Conservation (phyloP, 192 early-diverging fungal genomes). For the Umbelopsis isabellina region DNA sequence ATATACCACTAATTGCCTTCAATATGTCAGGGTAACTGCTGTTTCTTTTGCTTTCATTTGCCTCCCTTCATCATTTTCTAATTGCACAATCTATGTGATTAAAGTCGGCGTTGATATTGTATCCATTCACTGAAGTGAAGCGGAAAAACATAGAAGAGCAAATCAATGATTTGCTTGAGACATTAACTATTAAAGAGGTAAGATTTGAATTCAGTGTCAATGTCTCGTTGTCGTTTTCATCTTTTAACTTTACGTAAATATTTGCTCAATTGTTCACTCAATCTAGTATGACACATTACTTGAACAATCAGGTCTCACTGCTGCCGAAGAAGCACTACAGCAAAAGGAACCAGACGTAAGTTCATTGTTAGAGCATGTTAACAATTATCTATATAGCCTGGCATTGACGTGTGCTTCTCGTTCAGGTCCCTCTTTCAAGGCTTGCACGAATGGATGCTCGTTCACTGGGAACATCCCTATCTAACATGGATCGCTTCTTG, state of each 20-base stretch:
- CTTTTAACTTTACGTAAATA: no score
- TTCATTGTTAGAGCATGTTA: neutral
- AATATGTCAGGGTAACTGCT: conserved; percentile 66
- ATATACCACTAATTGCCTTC: conserved; percentile 78
- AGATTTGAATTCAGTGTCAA: neutral
- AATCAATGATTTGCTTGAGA: conserved; percentile 65
- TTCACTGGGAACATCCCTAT: conserved; percentile 55
- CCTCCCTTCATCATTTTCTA: neutral
- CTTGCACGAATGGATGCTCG: conserved; percentile 54
- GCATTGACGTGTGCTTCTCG: conserved; percentile 16
- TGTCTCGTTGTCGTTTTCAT: no score
- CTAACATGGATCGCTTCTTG: conserved; percentile 71
- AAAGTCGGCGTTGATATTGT: conserved; percentile 66
- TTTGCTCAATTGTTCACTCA: neutral
- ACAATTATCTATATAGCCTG: conserved; percentile 19
- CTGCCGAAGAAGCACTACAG: conserved; percentile 54
- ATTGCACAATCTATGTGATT: neutral
- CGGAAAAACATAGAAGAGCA: conserved; percentile 58
- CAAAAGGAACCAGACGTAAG: conserved; percentile 59
- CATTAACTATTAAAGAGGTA: conserved; percentile 70
- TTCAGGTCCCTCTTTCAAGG: conserved; percentile 59
- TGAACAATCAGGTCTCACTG: conserved; percentile 64
- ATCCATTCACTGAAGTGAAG: conserved; percentile 64
- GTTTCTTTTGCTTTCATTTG: neutral
- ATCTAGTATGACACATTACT: conserved; percentile 61